Base-by-base conservation (phyloP, 805 yeast genomes). In the Blastobotrys attinorum region DNA sequence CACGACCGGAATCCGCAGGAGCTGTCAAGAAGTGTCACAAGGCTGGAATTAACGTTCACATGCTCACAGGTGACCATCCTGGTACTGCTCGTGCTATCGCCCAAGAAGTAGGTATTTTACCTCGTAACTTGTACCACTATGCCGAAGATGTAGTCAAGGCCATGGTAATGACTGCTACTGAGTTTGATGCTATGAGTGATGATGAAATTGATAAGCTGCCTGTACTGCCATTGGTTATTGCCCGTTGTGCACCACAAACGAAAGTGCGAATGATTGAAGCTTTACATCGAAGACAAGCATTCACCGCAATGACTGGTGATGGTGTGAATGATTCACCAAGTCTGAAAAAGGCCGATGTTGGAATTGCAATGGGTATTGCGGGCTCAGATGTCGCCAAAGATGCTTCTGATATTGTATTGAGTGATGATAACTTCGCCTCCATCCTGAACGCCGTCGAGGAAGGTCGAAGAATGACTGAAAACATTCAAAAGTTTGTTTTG, bases 351-450 rank as follows among this genome's bases (percentile, higher is more conserved):
- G 82, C 90, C 3, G 88, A 83, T 61, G 85, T 83, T 45, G 90
- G 90, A 51, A 81, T 83, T 60, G 87, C 90, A 8, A 83, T 83
- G 90, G 90, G 90, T 38, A 68, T 77, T 65, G 75, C 81, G 48
- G 90, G 90, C 3, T 78, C 85, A 10, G 90, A 83, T 65, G 90
- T 83, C 33, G 90, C 90, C n/a, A 83, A 83, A 60, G 86, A 82
- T 59, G 87, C 88, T 4, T 72, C 83, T 37, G 90, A 83, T 60
- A 81, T 83, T 60, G 84, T 83, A 15, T 69, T 83, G 40, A 72
- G 82, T 18, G 90, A 83, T 59, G 80, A 83, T 65, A 83, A 83
- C 61, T 83, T 83, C 63, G 84, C 89, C 3, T 81, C 89, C 15
- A 83, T 83, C 57, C 70, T 81, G 44, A 78, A 79, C 60, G 90